Base-by-base conservation (phyloP, 2,329 filamentous ascomycete genomes). In the Tolypocladium capitatum region DNA sequence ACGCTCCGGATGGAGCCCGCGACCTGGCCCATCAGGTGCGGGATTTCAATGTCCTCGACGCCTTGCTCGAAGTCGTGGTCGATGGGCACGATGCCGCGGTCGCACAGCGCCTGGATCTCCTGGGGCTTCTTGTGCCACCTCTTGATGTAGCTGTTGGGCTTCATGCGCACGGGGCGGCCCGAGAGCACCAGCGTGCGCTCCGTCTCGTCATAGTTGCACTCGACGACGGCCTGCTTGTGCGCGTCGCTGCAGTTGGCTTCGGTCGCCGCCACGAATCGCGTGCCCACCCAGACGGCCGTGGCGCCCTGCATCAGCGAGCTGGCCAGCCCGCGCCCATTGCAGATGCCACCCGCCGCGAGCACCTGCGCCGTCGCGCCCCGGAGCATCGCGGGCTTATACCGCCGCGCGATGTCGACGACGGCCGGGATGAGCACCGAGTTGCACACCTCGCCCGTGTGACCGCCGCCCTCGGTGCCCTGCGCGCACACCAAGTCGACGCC, bases 21-120 rank as follows among this genome's bases (percentile, higher is more conserved):
- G 9, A 96, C 90, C 69, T 95, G 88, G 1, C 91, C 91, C 91
- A 96, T 96, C 59, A 96, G 63, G 65, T 91, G 89, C 13, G 91
- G 91, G 48, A 85, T 71, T 60, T 96, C 91, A 13, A 94, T 71
- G 36, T 95, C 88, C 48, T 81, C 83, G 27, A 41, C 50, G 1
- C 84, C 85, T 47, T 88, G 75, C 45, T 94, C 86, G 58, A 95
- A 71, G 61, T 97, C 91, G 60, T 86, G 74, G 67, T 84, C 79
- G 53, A 96, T 71, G 1, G 91, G 91, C 51, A 94, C 83, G 30
- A 94, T 68, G 1, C 91, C 91, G 55, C 74, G 71, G 33, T 83
- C 80, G 32, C 84, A 90, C 62, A 96, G 69, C 63, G 79, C 75
- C 67, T 76, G 80, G 58, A 96, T 85, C 64, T 84, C 81, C 40